phyloP scores from a whole-genome alignment of 768 basidiomycete species.

The Pisolithus albus region DNA sequence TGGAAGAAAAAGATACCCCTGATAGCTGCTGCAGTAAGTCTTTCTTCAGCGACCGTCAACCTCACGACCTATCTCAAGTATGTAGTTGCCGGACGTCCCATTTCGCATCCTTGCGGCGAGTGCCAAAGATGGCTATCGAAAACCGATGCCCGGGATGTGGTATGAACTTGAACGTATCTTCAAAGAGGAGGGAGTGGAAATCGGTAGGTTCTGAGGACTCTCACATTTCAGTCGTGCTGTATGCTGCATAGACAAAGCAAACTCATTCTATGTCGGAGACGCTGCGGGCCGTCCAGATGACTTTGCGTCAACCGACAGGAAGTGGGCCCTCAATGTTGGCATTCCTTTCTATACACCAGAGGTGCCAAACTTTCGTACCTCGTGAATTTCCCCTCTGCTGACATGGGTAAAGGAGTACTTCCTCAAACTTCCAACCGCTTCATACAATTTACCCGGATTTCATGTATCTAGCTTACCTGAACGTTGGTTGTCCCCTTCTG shows the following conservation, averaged over 20 bases:
- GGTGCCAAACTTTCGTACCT: constrained; percentile 31
- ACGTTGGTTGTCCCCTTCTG: constrained; percentile 12
- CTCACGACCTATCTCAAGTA: not conserved
- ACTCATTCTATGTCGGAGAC: constrained; percentile 82
- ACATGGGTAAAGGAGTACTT: constrained; percentile 66
- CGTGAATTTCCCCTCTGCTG: not conserved
- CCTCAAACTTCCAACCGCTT: constrained; percentile 41
- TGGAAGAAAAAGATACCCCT: constrained; percentile 76
- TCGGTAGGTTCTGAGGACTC: constrained; percentile 40
- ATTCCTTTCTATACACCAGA: constrained; percentile 81
- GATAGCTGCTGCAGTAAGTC: constrained; percentile 55
- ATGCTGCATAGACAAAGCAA: constrained; percentile 45
- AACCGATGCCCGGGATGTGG: constrained; percentile 89
- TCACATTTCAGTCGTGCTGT: not conserved
- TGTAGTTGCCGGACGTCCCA: constrained; percentile 64
- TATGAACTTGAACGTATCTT: constrained; percentile 61
- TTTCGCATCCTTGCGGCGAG: constrained; percentile 76
- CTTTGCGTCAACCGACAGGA: constrained; percentile 76
- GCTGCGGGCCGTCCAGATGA: constrained; percentile 78
- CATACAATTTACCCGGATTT: constrained; percentile 59
- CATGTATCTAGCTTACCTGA: constrained; percentile 43
- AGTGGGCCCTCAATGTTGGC: constrained; percentile 75
- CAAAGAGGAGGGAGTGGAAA: constrained; percentile 45
- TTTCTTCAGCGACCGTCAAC: not conserved
- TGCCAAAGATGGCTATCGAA: constrained; percentile 67